Conservation (phyloP, 768 basidiomycete genomes). For the Chiua virens region DNA sequence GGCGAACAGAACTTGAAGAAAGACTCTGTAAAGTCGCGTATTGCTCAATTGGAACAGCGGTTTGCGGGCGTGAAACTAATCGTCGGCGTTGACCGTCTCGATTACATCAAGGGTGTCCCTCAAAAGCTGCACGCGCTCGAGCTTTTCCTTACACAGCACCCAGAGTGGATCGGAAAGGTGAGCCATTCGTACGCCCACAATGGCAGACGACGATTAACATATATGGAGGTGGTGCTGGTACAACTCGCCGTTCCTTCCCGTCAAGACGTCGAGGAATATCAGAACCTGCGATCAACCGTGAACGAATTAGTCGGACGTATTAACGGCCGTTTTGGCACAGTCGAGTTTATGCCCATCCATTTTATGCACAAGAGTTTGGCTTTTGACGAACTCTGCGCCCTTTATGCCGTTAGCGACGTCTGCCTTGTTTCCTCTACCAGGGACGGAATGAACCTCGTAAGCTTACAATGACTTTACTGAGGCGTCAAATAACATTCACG, state of each 20-base stretch:
- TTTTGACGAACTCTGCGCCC: conserved; percentile 95
- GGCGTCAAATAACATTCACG: conserved; percentile 7
- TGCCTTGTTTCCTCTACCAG: conserved; percentile 94
- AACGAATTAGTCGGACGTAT: conserved; percentile 98
- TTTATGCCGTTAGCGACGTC: conserved; percentile 95
- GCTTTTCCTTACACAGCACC: conserved; percentile 94
- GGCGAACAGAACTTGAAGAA: conserved; percentile 68
- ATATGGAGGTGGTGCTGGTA: conserved; percentile 79
- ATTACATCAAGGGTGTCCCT: conserved; percentile 99
- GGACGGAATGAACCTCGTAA: conserved; percentile 98
- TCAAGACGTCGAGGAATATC: conserved; percentile 99
- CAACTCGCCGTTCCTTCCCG: conserved; percentile 97
- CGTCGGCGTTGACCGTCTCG: conserved; percentile 96
- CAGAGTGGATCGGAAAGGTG: conserved; percentile 98
- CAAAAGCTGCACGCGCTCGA: conserved; percentile 97
- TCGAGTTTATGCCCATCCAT: conserved; percentile 99
- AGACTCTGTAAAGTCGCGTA: conserved; percentile 75
- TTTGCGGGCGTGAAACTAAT: conserved; percentile 96
- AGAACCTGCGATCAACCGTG: conserved; percentile 91
- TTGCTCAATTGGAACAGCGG: conserved; percentile 79
- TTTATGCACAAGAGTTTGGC: conserved; percentile 96
- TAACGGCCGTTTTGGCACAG: conserved; percentile 97
- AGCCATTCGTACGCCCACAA: conserved; percentile 6
- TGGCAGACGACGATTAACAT: not conserved
- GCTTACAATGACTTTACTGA: conserved; percentile 25